phyloP scores from a whole-genome alignment of 2,329 filamentous ascomycete species.

The Uncinocarpus reesii region DNA sequence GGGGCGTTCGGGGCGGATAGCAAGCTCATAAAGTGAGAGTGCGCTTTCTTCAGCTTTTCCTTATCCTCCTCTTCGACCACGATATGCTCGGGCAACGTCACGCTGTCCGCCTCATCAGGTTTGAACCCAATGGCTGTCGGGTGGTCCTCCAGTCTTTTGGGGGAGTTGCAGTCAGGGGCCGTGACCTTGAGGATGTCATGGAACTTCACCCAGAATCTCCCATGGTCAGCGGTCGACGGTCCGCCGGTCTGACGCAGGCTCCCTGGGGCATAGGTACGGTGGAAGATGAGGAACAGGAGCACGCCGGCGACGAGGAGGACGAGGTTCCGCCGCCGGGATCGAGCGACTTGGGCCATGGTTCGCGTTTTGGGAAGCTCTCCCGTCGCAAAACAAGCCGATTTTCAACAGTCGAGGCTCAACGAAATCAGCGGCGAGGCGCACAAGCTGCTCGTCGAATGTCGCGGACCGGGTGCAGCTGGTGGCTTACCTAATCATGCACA shows the following conservation, averaged over 20 bases:
- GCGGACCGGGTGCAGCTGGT: no score
- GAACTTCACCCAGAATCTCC: constrained; percentile 16
- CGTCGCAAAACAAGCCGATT: not conserved
- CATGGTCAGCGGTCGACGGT: constrained; percentile 12
- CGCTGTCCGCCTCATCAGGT: constrained; percentile 14
- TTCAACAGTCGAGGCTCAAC: no score
- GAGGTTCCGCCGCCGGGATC: constrained; percentile 11
- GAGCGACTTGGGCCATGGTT: constrained; percentile 10
- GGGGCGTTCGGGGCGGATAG: constrained; percentile 13
- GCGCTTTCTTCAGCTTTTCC: constrained; percentile 15
- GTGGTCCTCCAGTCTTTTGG: constrained; percentile 14
- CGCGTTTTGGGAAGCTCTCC: not conserved
- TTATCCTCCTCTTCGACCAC: constrained; percentile 13
- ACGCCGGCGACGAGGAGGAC: constrained; percentile 10
- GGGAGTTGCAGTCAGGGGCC: constrained; percentile 15
- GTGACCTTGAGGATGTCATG: constrained; percentile 16
- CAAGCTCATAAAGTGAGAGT: constrained; percentile 13
- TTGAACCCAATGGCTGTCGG: constrained; percentile 16
- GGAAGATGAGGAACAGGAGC: constrained; percentile 9
- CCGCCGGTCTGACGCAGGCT: not conserved
- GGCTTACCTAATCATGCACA: no score
- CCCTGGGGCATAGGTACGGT: constrained; percentile 2
- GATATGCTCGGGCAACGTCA: constrained; percentile 16
- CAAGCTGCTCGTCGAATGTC: no score
- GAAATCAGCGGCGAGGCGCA: no score